phyloP scores from a whole-genome alignment of 179 eudicot species.

The Patellifolia procumbens region DNA sequence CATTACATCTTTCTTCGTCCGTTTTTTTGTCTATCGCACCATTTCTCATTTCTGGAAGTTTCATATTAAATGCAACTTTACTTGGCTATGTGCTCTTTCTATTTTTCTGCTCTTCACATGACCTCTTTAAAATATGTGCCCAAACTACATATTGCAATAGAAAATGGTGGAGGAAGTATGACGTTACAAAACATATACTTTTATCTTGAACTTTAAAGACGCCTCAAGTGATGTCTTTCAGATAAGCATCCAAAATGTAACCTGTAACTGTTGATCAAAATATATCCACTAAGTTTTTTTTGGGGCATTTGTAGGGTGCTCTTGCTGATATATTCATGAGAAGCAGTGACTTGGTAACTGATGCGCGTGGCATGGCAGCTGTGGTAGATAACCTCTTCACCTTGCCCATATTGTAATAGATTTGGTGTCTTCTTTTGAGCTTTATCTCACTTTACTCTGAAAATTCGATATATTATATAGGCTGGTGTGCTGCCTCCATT shows the following conservation, averaged over 20 bases:
- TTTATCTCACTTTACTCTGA: slow-evolving; percentile 10
- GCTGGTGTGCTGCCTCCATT: slow-evolving; percentile 90
- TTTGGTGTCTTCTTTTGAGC: background rate
- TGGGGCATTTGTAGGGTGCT: slow-evolving; percentile 62
- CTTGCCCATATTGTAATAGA: background rate
- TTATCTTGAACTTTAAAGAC: background rate
- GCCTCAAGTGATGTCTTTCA: background rate
- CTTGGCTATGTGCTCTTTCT: no score
- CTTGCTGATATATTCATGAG: slow-evolving; percentile 77
- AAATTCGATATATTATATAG: slow-evolving; percentile 36
- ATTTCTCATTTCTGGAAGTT: no score
- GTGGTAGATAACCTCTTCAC: slow-evolving; percentile 44
- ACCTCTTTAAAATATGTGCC: no score
- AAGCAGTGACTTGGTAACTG: slow-evolving; percentile 63
- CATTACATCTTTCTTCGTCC: no score
- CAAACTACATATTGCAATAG: no score
- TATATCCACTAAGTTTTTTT: background rate
- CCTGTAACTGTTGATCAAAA: background rate
- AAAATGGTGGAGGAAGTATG: no score
- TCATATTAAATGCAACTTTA: no score
- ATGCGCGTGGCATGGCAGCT: slow-evolving; percentile 86
- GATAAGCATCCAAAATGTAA: background rate
- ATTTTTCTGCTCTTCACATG: no score
- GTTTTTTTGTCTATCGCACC: no score
- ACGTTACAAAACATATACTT: background rate